These are phyloP conservation scores for Diaporthe aspalathi DNA, from an alignment of 2,329 filamentous ascomycete species.

Conservation along the genomic window DNA sequence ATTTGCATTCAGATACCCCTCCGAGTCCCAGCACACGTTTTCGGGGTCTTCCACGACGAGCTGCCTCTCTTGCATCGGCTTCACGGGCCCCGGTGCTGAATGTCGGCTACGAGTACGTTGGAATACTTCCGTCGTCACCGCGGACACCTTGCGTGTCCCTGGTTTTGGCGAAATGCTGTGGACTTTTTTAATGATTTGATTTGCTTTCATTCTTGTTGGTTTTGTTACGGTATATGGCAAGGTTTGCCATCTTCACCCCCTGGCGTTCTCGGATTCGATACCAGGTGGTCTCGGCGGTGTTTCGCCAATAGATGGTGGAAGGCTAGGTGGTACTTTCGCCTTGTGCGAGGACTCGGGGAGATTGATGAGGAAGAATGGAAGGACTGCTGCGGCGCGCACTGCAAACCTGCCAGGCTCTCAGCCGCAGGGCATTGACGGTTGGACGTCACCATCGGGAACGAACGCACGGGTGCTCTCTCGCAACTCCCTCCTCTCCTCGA, in stretches of 20 bases:
- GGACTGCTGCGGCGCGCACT: not conserved
- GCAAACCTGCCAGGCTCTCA: not conserved
- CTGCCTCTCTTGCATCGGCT: constrained; percentile 2
- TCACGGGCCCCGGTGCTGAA: not conserved
- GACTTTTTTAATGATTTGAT: constrained; percentile 36
- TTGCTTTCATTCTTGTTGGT: constrained; percentile 41
- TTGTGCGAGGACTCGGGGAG: not conserved
- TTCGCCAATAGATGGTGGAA: constrained; percentile 30
- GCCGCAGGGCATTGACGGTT: not conserved
- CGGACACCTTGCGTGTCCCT: not conserved
- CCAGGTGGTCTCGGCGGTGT: constrained; percentile 35
- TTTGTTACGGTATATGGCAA: constrained; percentile 42
- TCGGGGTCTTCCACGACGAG: constrained; percentile 15
- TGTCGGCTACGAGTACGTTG: not conserved
- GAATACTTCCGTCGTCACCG: constrained; percentile 6
- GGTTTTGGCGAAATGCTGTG: constrained; percentile 26
- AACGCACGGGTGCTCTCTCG: not conserved
- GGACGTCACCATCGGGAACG: not conserved
- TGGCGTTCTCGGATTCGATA: constrained; percentile 39
- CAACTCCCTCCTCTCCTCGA: too few species aligned
- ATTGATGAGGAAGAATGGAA: not conserved
- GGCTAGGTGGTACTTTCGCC: constrained; percentile 16
- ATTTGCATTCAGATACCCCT: constrained; percentile 40
- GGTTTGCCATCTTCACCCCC: constrained; percentile 36
- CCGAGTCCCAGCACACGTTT: constrained; percentile 37